Evolutionary conservation across 768 basidiomycete species (phyloP).

Genomic region (Pulveroboletus ravenelii): DNA sequence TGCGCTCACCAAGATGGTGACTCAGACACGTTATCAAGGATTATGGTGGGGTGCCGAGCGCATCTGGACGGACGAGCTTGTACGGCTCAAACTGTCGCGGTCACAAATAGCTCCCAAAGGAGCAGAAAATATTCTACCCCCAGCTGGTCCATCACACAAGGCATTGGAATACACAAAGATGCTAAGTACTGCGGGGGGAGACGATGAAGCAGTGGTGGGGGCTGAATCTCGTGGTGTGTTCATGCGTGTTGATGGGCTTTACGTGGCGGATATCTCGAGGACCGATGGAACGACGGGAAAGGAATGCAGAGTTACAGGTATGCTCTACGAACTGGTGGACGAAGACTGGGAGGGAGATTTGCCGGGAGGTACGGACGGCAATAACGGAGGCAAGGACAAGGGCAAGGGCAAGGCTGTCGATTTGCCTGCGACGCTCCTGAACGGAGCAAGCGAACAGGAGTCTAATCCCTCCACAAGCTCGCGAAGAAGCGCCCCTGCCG

Average conservation of each 20-base stretch:
- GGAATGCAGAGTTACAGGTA: constrained; percentile 67
- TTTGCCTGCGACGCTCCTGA: constrained; percentile 3
- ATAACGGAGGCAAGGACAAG: constrained; percentile 24
- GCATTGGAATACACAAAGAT: constrained; percentile 27
- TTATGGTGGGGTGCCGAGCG: constrained; percentile 89
- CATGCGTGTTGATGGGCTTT: constrained; percentile 63
- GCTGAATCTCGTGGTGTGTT: constrained; percentile 55
- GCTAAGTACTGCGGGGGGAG: constrained; percentile 3
- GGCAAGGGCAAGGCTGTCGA: constrained; percentile 34
- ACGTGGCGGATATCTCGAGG: constrained; percentile 51
- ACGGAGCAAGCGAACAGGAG: constrained; percentile 6
- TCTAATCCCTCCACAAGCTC: constrained; percentile 1
- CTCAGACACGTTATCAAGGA: constrained; percentile 66
- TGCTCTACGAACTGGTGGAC: constrained; percentile 76
- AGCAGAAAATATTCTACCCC: constrained; percentile 51
- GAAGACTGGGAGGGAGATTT: constrained; percentile 51
- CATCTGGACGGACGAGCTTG: constrained; percentile 82
- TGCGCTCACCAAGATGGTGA: constrained; percentile 29
- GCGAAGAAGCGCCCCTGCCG: constrained; percentile 17
- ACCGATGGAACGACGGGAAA: constrained; percentile 39
- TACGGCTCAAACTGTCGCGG: constrained; percentile 70
- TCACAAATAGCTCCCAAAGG: constrained; percentile 64
- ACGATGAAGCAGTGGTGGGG: constrained; percentile 15
- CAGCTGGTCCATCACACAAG: constrained; percentile 50
- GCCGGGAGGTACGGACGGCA: constrained; percentile 25